Conservation (phyloP, 768 basidiomycete species). For the Lactifluus volemus region DNA sequence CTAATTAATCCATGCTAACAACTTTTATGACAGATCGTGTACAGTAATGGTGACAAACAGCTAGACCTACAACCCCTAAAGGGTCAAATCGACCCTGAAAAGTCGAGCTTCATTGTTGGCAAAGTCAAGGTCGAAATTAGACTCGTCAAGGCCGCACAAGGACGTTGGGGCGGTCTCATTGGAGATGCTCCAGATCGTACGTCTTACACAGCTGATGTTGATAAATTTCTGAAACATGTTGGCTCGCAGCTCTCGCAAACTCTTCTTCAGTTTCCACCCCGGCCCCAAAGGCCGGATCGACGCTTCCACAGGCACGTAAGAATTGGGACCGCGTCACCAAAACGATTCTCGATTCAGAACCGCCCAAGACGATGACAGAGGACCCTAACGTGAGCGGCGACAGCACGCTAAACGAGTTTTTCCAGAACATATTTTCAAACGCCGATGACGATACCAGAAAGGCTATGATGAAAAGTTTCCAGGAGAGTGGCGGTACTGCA, state of each 20-base stretch:
- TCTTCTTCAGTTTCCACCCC: constrained; percentile 23
- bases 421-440: constrained; percentile 84
- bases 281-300: constrained; percentile 25
- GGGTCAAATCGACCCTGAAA: constrained; percentile 63
- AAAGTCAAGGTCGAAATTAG: constrained; percentile 86
- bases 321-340: constrained; percentile 88
- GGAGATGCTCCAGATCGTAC: constrained; percentile 72
- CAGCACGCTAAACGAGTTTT: constrained; percentile 75
- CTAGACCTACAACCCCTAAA: constrained; percentile 73
- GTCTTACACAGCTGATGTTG: constrained; percentile 23
- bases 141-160: constrained; percentile 55
- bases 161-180: constrained; percentile 67
- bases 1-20: neutral
- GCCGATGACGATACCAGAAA: constrained; percentile 86
- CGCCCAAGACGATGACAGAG: constrained; percentile 58
- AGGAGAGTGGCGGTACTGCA: constrained; percentile 91
- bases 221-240: neutral
- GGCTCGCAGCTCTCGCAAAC: constrained; percentile 24
- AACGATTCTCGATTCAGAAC: constrained; percentile 56
- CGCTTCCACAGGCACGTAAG: constrained; percentile 44
- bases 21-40: constrained; percentile 37
- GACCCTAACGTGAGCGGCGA: constrained; percentile 91
- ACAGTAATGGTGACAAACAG: constrained; percentile 60
- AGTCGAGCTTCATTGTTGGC: constrained; percentile 58
- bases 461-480: constrained; percentile 98